Evolutionary conservation across 371 early-diverging fungal species (phyloP).

Genomic region (Choanephora cucurbitarum): DNA sequence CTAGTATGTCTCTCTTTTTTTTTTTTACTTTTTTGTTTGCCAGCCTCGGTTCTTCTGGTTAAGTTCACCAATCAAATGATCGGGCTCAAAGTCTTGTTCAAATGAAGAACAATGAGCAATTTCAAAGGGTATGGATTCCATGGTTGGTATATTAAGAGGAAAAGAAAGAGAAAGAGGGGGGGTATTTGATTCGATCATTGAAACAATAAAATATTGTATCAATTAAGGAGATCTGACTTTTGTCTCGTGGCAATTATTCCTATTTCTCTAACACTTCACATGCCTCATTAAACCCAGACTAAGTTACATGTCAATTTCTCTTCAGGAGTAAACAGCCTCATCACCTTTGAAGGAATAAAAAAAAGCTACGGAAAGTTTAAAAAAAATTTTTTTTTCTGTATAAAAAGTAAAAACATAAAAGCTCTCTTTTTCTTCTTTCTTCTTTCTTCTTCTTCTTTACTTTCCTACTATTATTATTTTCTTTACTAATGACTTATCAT

Average conservation of each 20-base stretch:
- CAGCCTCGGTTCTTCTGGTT: slow-evolving; percentile 40
- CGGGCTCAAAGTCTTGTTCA: slow-evolving; percentile 39
- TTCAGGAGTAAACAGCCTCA: too few species aligned
- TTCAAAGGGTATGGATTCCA: slow-evolving; percentile 21
- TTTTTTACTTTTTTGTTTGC: slow-evolving; percentile 47
- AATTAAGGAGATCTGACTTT: not conserved
- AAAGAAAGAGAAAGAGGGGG: not conserved
- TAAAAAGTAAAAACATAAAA: not conserved
- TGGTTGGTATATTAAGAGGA: slow-evolving; percentile 2
- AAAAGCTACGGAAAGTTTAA: not conserved
- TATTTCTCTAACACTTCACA: not conserved
- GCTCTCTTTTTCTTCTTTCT: not conserved
- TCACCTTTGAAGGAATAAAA: too few species aligned
- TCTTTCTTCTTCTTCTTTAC: not conserved
- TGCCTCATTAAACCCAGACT: not conserved
- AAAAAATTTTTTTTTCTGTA: not conserved
- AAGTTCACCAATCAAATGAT: slow-evolving; percentile 31
- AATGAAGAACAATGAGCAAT: slow-evolving; percentile 35
- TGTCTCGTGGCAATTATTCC: slow-evolving; percentile 12
- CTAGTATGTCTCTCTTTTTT: not conserved
- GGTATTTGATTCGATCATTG: not conserved
- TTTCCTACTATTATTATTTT: not conserved
- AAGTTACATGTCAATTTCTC: not conserved
- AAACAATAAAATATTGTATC: not conserved
- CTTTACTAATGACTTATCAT: not conserved